Evolutionary conservation across 2,329 filamentous ascomycete species (phyloP).

Genomic region (Diaporthe longicolla): DNA sequence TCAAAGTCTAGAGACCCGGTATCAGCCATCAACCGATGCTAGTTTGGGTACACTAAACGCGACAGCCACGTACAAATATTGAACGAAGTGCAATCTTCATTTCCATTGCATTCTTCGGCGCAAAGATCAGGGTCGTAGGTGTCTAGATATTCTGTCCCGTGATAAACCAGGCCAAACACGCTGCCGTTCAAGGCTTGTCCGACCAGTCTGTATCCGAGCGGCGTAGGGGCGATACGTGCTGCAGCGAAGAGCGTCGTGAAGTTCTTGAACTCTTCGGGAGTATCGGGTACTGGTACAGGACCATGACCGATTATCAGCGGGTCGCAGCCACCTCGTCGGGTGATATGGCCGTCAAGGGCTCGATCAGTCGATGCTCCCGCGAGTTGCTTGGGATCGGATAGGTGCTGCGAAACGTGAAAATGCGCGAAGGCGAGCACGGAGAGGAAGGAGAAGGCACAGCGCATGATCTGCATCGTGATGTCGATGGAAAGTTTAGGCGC

Average conservation of each 20-base stretch:
- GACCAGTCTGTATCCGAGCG: conserved; percentile 12
- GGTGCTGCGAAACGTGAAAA: not conserved
- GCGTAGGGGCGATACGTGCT: conserved; percentile 2
- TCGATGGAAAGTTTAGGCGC: not conserved
- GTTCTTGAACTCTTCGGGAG: conserved; percentile 5
- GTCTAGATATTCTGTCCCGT: conserved; percentile 13
- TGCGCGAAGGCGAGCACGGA: not conserved
- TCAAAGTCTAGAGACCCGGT: conserved; percentile 35
- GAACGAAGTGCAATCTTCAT: conserved; percentile 36
- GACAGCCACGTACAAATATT: conserved; percentile 37
- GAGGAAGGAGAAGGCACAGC: not conserved
- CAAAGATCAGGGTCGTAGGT: conserved; percentile 29
- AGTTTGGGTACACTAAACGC: not conserved
- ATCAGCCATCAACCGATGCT: not conserved
- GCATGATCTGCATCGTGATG: not conserved
- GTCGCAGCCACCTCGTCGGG: not conserved
- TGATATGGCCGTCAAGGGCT: not conserved
- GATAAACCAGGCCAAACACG: conserved; percentile 1
- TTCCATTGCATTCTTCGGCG: conserved; percentile 18
- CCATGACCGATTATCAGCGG: not conserved
- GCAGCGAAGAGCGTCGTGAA: conserved; percentile 6
- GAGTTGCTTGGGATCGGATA: not conserved
- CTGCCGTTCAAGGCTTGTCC: conserved; percentile 17
- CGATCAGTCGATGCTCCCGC: not conserved
- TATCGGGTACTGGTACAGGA: not conserved